Base-by-base conservation (phyloP, 2,329 filamentous ascomycete species). In the Colletotrichum sp. region DNA sequence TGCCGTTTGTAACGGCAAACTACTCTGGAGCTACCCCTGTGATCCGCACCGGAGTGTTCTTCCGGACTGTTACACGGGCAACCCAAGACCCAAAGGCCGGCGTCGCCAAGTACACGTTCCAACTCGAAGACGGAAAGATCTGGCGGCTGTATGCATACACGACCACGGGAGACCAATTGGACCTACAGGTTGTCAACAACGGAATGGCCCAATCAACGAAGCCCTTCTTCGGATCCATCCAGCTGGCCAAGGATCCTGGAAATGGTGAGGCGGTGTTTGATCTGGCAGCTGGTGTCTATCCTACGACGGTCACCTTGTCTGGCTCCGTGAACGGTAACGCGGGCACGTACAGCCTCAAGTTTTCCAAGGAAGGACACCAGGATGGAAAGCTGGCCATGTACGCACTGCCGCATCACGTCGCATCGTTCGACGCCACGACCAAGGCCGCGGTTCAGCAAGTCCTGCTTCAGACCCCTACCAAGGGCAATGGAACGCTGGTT, bases 111-210 rank as follows among this genome's bases (percentile, higher is more conserved):
- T 98, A 95, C 83, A 93, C 89, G 5, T 88, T 96, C 11, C 86
- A 88, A 8, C 89, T 98, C 22, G 92, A 94, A 76, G 94, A 98
- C 81, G 91, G 91, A 15, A 91, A 87, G 22, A 89, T 87, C 5
- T 98, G 97, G 97, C 87, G 97, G 13, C 84, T 98, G 0, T 98
- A 98, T 83, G 93, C 93, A 5, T 92, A 91, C 52, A 87, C 88
- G 78, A 91, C 82, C 3, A 88, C 88, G 73, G 92, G 91, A 6
- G 86, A 90, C 11, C 88, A 91, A 4, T 90, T 95, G 8, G 89
- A 91, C n/a, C 90, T 98, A 76, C 89, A 91, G 15, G 87, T 97
- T 32, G 85, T 91, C 68, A 93, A 93, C 78, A 93, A 92, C 76
- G 90, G 90, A 16, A 86, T 91, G 19, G 89, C 96, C 3, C 89